Evolutionary conservation across 208 protist species (phyloP).

Genomic region (Crithidia acanthocephali): DNA sequence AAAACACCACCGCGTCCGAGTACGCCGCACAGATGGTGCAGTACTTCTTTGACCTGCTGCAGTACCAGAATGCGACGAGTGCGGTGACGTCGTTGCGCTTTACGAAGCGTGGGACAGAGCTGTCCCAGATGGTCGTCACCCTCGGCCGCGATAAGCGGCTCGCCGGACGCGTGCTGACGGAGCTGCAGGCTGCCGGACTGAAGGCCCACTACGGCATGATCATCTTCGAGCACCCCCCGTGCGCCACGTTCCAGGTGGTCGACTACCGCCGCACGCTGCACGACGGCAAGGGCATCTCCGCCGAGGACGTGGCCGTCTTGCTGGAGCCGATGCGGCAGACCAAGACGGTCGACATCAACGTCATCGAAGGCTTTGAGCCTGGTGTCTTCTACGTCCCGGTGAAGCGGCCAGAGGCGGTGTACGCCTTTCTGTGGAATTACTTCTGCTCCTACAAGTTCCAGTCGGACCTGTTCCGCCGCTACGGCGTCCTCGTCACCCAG

Average conservation of each 20-base stretch:
- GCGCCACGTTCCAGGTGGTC: constrained; percentile 81
- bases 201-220: constrained; percentile 60
- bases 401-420: constrained; percentile 76
- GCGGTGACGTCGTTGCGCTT: constrained; percentile 83
- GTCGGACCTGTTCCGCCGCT: constrained; percentile 62
- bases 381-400: constrained; percentile 84
- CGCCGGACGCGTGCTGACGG: constrained; percentile 52
- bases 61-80: constrained; percentile 65
- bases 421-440: constrained; percentile 81
- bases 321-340: constrained; percentile 57
- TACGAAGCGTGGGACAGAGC: constrained; percentile 70
- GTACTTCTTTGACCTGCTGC: constrained; percentile 79
- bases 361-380: constrained; percentile 78
- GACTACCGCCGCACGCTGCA: constrained; percentile 70
- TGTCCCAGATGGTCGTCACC: constrained; percentile 78
- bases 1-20: constrained; percentile 62
- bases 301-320: constrained; percentile 59
- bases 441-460: constrained; percentile 78
- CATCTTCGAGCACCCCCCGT: constrained; percentile 46
- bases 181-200: constrained; percentile 62
- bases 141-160: constrained; percentile 68
- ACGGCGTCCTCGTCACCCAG: constrained; percentile 85
- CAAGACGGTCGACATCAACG: constrained; percentile 56
- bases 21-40: constrained; percentile 79
- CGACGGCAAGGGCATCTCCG: constrained; percentile 60